phyloP scores from a whole-genome alignment of 495 filamentous ascomycete species.

The Penicillium arizonense region DNA sequence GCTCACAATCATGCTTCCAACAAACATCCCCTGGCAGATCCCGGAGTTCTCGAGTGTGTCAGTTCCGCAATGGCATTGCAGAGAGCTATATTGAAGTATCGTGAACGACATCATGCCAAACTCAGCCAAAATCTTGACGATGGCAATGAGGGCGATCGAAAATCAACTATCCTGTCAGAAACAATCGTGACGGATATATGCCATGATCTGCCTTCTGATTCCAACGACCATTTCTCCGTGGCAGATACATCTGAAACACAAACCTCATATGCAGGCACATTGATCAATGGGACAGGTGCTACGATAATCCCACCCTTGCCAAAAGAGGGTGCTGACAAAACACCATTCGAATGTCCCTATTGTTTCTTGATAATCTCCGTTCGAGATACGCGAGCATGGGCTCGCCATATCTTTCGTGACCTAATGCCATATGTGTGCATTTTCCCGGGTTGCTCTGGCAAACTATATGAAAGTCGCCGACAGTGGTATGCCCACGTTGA shows the following conservation, averaged over 20 bases:
- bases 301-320: conserved; percentile 2
- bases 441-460: conserved; percentile 12
- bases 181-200: too few relatives aligned
- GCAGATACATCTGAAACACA: not conserved
- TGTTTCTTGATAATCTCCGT: conserved; percentile 22
- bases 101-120: conserved; percentile 18
- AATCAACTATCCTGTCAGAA: too few relatives aligned
- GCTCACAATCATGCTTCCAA: conserved; percentile 4
- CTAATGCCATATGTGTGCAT: conserved; percentile 29
- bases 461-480: conserved; percentile 20
- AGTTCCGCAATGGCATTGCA: conserved; percentile 5
- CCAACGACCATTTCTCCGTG: not conserved
- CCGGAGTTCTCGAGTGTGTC: not conserved
- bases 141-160: too few relatives aligned
- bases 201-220: too few relatives aligned
- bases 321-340: not conserved
- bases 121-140: conserved; percentile 7
- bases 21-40: conserved; percentile 12
- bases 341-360: conserved; percentile 28
- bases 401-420: conserved; percentile 29
- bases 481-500: conserved; percentile 24
- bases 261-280: not conserved
- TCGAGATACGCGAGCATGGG: conserved; percentile 12
- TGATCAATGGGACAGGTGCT: not conserved
- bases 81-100: conserved; percentile 15